phyloP scores from a whole-genome alignment of 2,329 filamentous ascomycete genomes.

The Colletotrichum neosansevieriae region DNA sequence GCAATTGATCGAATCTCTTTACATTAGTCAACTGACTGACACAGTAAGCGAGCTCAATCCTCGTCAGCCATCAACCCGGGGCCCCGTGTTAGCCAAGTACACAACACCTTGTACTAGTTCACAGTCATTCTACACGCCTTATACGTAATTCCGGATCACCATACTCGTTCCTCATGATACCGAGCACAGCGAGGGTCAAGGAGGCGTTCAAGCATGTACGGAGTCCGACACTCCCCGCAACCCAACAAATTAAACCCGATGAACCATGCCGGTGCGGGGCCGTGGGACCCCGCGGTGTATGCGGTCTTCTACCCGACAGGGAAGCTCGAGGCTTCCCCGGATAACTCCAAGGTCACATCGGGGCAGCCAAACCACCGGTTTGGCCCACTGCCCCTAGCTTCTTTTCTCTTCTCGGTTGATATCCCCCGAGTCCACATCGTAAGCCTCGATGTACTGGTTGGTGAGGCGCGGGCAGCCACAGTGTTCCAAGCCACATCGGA shows the following conservation, averaged over 20 bases:
- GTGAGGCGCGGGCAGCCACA: constrained; percentile 1
- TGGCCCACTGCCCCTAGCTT: constrained; percentile 7
- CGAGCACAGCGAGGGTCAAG: no score
- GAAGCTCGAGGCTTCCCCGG: background rate
- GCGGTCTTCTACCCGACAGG: constrained; percentile 30
- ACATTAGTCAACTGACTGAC: no score
- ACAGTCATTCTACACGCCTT: no score
- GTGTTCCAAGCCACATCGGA: background rate
- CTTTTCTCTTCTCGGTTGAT: background rate
- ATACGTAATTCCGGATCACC: no score
- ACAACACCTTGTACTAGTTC: no score
- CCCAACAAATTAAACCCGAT: background rate
- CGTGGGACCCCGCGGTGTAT: background rate
- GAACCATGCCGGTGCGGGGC: constrained; percentile 6
- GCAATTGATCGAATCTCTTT: no score
- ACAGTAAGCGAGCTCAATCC: no score
- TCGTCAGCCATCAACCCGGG: no score
- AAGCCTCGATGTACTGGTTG: background rate
- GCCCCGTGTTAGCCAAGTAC: no score
- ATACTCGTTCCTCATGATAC: no score
- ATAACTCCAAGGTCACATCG: background rate
- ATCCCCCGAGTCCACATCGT: background rate
- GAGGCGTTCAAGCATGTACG: no score
- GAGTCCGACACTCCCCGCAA: background rate
- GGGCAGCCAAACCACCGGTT: background rate